Percentiles rank a stretch among this genome's conserved stretches.
Conservation (phyloP, 2,329 filamentous ascomycete species). For the Dichotomopilus funicola region DNA sequence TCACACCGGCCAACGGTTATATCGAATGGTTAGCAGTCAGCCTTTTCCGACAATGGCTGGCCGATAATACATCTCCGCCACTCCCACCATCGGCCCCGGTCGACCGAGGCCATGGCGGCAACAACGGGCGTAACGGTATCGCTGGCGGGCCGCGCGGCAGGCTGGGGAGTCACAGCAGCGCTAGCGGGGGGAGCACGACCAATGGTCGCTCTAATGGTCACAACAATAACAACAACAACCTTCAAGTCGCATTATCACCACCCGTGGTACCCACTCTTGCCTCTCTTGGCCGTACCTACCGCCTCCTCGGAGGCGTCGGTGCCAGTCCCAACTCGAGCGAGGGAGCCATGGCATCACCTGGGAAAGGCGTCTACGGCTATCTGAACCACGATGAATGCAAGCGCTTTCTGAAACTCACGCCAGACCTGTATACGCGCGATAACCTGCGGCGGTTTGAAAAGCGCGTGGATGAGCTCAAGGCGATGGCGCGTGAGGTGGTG, state of each 20-base stretch:
- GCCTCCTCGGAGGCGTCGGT: constrained; percentile 55
- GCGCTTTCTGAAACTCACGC: constrained; percentile 75
- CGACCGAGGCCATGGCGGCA: constrained; percentile 17
- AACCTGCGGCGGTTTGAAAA: constrained; percentile 79
- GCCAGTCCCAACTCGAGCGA: constrained; percentile 2
- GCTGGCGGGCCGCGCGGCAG: constrained; percentile 8
- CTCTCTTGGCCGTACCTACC: constrained; percentile 66
- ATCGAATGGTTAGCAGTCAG: constrained; percentile 85
- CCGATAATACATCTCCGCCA: constrained; percentile 74
- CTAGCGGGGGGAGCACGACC: constrained; percentile 14
- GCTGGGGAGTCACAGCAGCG: constrained; percentile 17
- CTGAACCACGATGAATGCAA: constrained; percentile 84
- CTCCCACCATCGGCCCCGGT: constrained; percentile 12
- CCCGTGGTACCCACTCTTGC: constrained; percentile 39
- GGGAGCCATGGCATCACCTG: constrained; percentile 23
- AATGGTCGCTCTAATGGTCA: neutral
- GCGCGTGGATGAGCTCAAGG: constrained; percentile 81
- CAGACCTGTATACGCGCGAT: constrained; percentile 80
- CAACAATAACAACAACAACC: constrained; percentile 17
- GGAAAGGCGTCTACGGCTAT: constrained; percentile 38
- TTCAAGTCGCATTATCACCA: neutral
- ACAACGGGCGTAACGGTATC: constrained; percentile 8
- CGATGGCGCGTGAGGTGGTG: constrained; percentile 73
- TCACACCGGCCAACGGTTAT: constrained; percentile 72
- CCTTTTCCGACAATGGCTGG: constrained; percentile 87